Evolutionary conservation across 1,284 basidiomycete genomes (phyloP), one percentile per base, ranked within the genome.

Genomic region (Apiotrichum laibachii): DNA sequence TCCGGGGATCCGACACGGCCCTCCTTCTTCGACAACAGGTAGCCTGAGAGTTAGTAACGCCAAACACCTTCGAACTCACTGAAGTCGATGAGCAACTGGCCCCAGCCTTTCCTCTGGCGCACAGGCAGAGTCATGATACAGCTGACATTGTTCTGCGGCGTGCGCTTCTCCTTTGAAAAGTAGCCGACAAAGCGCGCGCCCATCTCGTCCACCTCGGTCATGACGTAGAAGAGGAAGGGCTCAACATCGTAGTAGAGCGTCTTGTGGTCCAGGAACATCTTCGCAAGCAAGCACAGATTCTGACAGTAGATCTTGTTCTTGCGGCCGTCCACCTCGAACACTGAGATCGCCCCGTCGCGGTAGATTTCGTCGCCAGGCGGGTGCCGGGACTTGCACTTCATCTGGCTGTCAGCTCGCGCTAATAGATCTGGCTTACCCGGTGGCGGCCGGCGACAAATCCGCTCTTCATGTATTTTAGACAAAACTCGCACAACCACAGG

Each of bases 301-400:
- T 99, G 96, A 75, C 96, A 99, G 78, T 98, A 99, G 70, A 98
- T 98, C 89, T 98, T 99, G 82, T 97, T 97, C 81, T 93, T 93
- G 66, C 95, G 84, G 47, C 96, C 96, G 75, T 99, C 96, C 31
- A 99, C 94, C 76, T 99, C 96, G 72, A 96, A 99, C 57, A 99
- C 89, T 12, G 92, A 95, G 39, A 98, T 83, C 47, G 77, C 77
- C 35, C 88, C 88, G 74, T 97, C 93, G 45, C 95, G 84, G 75
- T 99, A 99, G 54, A 99, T 98, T 78, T 99, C 96, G 75, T 99
- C 94, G 15, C 96, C 96, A 2, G 96, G 96, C 2, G 96, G 95
- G 82, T 95, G 90, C 57, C 91, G 83, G 58, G 86, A 84, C 76
- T 95, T 96, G 82, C 96, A 99, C 80, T 98, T 98, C 76, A 90